Percentiles rank a stretch among this genome's conserved stretches.
phyloP scores from a whole-genome alignment of 169 alveolate genomes.

The Amoebophrya sp. region DNA sequence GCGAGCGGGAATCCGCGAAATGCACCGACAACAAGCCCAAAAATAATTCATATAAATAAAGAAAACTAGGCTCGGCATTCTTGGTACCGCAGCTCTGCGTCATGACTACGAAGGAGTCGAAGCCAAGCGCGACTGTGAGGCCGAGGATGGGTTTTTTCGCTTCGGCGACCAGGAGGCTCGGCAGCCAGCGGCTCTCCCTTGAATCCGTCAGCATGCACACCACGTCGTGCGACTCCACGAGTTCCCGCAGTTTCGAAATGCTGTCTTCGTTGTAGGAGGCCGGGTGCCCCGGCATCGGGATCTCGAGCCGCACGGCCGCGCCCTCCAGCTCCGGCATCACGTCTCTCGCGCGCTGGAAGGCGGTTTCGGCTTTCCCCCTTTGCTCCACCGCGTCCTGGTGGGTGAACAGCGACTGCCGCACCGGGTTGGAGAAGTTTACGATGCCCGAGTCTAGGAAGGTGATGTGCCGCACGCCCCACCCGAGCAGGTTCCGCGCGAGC shows the following conservation, averaged over 20 bases:
- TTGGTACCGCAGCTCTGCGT: constrained; percentile 57
- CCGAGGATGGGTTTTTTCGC: constrained; percentile 49
- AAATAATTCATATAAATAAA: too few relatives aligned
- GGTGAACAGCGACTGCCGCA: constrained; percentile 74
- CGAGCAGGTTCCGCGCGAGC: constrained; percentile 68
- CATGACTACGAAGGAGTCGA: constrained; percentile 78
- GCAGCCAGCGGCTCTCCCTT: constrained; percentile 86
- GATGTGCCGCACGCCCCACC: constrained; percentile 82
- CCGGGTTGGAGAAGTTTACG: constrained; percentile 79
- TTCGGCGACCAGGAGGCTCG: constrained; percentile 61
- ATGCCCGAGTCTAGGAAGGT: constrained; percentile 73
- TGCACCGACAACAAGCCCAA: too few relatives aligned
- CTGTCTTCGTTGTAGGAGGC: constrained; percentile 12
- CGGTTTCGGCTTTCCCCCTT: constrained; percentile 60
- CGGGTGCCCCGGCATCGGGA: constrained; percentile 88
- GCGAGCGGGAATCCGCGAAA: too few relatives aligned
- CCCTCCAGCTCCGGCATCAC: constrained; percentile 62
- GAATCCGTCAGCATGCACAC: constrained; percentile 75
- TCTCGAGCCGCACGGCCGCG: constrained; percentile 48
- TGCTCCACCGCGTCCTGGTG: constrained; percentile 68
- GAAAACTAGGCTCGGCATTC: too few relatives aligned
- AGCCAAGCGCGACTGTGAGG: constrained; percentile 81
- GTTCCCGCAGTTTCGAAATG: constrained; percentile 22
- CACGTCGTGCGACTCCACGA: constrained; percentile 49
- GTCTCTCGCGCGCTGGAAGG: constrained; percentile 58